These are phyloP conservation scores for Solanum piurae DNA, from an alignment of 257 asterid genomes.

Conservation along the genomic window DNA sequence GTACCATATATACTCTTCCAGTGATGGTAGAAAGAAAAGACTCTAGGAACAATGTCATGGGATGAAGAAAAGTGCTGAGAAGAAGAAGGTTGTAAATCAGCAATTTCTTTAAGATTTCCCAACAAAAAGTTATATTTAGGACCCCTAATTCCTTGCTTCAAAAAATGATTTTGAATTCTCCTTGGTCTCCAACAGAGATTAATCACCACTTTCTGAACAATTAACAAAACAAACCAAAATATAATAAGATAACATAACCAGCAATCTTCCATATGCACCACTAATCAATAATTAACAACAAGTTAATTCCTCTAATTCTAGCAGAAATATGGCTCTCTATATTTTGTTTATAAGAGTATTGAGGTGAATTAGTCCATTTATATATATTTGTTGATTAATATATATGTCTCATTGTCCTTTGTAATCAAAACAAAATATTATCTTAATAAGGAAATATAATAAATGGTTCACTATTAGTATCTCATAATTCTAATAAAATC, in stretches of 20 bases:
- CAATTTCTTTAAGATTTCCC: conserved; percentile 79
- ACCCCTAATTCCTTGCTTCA: conserved; percentile 68
- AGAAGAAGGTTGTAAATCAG: conserved; percentile 44
- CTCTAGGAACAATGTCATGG: conserved; percentile 89
- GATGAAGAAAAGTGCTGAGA: conserved; percentile 49
- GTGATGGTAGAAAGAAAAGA: conserved; percentile 79
- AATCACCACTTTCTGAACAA: conserved; percentile 22
- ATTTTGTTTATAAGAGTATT: background rate
- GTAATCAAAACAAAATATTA: background rate
- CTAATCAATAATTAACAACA: background rate
- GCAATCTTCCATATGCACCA: conserved; percentile 17
- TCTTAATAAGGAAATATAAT: background rate
- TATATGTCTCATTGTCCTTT: background rate
- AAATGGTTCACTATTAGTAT: background rate
- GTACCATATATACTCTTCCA: conserved; percentile 85
- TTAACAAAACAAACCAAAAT: conserved; percentile 32
- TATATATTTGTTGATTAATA: background rate
- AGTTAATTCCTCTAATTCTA: background rate
- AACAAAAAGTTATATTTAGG: conserved; percentile 60
- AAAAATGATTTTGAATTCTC: conserved; percentile 42
- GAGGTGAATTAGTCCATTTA: background rate
- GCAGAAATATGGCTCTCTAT: background rate
- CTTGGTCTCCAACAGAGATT: conserved; percentile 75
- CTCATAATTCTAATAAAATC: background rate
- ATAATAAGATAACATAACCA: conserved; percentile 25